Base-by-base conservation (phyloP, 257 asterid genomes). In the Echites panduratus region DNA sequence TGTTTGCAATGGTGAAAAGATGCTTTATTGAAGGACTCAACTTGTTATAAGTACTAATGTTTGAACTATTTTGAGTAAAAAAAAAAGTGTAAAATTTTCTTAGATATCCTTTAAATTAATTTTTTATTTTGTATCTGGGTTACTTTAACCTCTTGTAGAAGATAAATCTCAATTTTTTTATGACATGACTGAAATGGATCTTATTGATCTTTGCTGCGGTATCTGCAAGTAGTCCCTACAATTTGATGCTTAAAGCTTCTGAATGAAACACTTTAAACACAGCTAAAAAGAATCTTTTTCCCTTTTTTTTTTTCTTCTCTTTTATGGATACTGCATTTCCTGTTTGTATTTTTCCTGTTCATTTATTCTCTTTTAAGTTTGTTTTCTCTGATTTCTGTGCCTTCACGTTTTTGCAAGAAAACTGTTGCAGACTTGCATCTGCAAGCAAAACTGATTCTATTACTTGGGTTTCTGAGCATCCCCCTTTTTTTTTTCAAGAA, bases 311-410 rank as follows among this genome's bases (percentile, higher is more conserved):
- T 10, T 5, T 7, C 0, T 1, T 41, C 2, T 63, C 16, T 38
- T 32, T 32, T 32, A 1, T 32, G 38, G 38, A 32, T 32, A 32
- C 38, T 32, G 38, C 38, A 32, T 32, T 32, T 32, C 38, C 38
- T 19, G 8, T 1, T n/a, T n/a, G n/a, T n/a, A 1, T 0, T 40
- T 2, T n/a, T 67, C 19, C 4, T 4, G 32, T 14, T 45, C 9
- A 38, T 67, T 13, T 2, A 47, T 45, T 45, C 26, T 14, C 57
- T 10, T 3, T 24, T 40, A 1, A 19, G 9, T 50, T 50, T 19
- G 57, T 50, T 8, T 57, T 58, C 9, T 58, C 65, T 58, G 40
- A 58, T 58, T 32, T 58, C 65, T 58, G 65, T 26, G 65, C 40
- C 40, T 26, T 24, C 65, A 58, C 20, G 11, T 57, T 22, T 27